A percentile compares a stretch with the other conserved stretches of the same genome.
These are phyloP conservation scores for Globisporangium acanthophoron DNA, from an alignment of 352 stramenopile species.

Conservation along the genomic window DNA sequence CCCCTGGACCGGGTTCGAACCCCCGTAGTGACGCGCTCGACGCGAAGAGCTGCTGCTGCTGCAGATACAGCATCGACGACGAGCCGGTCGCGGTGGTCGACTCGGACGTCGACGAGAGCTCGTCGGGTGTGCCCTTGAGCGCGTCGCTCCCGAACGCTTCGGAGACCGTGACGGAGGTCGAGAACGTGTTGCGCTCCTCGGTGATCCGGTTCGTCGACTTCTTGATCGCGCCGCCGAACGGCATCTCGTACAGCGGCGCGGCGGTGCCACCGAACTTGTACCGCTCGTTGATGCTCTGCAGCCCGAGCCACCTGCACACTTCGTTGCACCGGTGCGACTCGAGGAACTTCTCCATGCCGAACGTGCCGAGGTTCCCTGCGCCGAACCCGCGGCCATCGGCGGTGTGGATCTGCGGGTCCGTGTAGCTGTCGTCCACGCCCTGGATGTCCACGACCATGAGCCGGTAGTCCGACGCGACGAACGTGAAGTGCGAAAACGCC, in stretches of 20 bases:
- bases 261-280: constrained; percentile 75
- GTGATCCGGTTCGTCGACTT: constrained; percentile 81
- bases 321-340: constrained; percentile 85
- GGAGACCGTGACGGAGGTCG: constrained; percentile 69
- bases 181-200: constrained; percentile 79
- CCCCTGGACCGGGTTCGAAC: constrained; percentile 7
- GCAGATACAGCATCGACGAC: constrained; percentile 24
- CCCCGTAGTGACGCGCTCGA: constrained; percentile 3
- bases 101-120: constrained; percentile 17
- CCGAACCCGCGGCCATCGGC: constrained; percentile 77
- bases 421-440: constrained; percentile 81
- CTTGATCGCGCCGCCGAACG: constrained; percentile 69
- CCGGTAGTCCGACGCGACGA: constrained; percentile 77
- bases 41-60: constrained; percentile 17
- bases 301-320: constrained; percentile 76
- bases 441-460: constrained; percentile 88
- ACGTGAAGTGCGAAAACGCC: constrained; percentile 82
- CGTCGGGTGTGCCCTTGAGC: constrained; percentile 9
- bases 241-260: constrained; percentile 77
- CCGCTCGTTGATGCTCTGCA: constrained; percentile 69
- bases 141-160: constrained; percentile 53
- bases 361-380: constrained; percentile 77
- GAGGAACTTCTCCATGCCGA: constrained; percentile 86
- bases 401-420: constrained; percentile 80
- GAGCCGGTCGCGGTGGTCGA: constrained; percentile 21